Conservation (phyloP, 2,329 filamentous ascomycete species). For the Colletotrichum echinochloae region DNA sequence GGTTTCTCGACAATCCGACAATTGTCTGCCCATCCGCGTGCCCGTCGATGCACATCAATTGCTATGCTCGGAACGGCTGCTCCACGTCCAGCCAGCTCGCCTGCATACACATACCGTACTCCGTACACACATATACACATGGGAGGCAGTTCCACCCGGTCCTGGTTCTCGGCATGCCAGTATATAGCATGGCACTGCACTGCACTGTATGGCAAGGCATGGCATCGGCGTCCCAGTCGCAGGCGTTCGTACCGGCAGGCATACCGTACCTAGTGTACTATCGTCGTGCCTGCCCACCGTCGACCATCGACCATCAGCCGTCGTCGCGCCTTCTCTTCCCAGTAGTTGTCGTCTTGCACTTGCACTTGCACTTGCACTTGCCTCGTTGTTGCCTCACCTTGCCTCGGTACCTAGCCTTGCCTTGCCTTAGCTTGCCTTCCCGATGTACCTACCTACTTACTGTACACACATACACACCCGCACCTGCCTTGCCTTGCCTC, state of each 20-base stretch:
- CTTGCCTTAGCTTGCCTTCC: not conserved
- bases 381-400: not conserved
- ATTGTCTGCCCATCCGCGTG: not conserved
- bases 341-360: not conserved
- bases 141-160: not conserved
- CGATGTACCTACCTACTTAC: not conserved
- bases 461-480: not conserved
- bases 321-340: not conserved
- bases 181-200: not conserved
- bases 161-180: not conserved
- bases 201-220: too few relatives aligned
- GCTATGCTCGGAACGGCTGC: conserved; percentile 20
- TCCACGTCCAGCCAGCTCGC: not conserved
- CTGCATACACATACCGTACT: too few relatives aligned
- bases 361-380: not conserved
- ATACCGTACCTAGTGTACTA: too few relatives aligned
- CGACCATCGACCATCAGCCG: not conserved
- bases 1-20: not conserved
- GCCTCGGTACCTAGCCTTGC: not conserved
- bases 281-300: not conserved
- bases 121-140: too few relatives aligned
- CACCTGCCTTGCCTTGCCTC: not conserved
- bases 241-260: too few relatives aligned
- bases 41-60: not conserved
- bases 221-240: too few relatives aligned